Conservation (phyloP, 495 filamentous ascomycete species). For the Aspergillus biplanus region DNA sequence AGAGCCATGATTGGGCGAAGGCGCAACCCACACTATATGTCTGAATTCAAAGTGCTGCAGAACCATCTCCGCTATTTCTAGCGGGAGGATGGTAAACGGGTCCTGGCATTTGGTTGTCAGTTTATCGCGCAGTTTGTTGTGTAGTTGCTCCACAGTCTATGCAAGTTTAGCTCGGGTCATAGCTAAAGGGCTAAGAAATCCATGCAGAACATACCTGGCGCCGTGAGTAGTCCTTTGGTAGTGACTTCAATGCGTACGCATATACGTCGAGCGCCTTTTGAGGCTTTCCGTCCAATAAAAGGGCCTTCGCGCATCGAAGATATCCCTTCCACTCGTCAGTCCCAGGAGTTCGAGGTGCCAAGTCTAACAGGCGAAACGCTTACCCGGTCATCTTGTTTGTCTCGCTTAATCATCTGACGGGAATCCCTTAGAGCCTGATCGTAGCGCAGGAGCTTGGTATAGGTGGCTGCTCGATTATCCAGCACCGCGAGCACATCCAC, state of each 20-base stretch:
- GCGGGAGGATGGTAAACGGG: constrained; percentile 50
- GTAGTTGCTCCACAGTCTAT: constrained; percentile 47
- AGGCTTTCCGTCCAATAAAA: constrained; percentile 57
- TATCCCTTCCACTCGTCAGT: constrained; percentile 53
- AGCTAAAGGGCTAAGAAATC: constrained; percentile 10
- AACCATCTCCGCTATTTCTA: constrained; percentile 52
- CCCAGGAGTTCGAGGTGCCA: background rate
- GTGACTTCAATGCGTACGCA: constrained; percentile 57
- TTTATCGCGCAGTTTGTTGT: constrained; percentile 46
- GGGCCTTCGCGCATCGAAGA: constrained; percentile 63
- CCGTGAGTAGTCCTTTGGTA: constrained; percentile 46
- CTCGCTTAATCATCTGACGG: constrained; percentile 58
- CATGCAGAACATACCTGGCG: constrained; percentile 43
- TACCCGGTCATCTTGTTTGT: constrained; percentile 54
- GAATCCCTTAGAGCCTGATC: constrained; percentile 61
- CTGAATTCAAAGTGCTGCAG: constrained; percentile 51
- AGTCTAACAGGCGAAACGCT: background rate
- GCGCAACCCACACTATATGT: constrained; percentile 50
- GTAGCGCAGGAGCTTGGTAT: constrained; percentile 60
- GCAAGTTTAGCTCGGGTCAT: constrained; percentile 13
- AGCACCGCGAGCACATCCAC: constrained; percentile 47
- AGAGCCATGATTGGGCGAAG: background rate
- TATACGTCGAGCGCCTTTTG: constrained; percentile 63
- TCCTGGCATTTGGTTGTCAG: constrained; percentile 41
- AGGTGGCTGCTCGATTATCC: constrained; percentile 64